Conservation (phyloP, 495 filamentous ascomycete species). For the Aspergillus baeticus region DNA sequence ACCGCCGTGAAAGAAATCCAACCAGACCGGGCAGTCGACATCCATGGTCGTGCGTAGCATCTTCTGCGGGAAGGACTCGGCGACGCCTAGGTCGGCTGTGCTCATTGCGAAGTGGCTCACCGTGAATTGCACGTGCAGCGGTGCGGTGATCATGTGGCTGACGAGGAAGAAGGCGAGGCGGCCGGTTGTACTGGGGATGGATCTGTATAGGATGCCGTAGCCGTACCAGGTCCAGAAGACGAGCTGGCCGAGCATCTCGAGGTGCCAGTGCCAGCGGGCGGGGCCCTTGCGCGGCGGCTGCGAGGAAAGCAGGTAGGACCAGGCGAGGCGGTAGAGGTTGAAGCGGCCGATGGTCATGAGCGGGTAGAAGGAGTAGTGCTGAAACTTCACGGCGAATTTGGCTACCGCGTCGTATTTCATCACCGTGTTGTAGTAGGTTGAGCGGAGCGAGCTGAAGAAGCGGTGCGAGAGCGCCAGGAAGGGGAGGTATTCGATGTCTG, state of each 20-base stretch:
- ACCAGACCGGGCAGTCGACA: conserved; percentile 89
- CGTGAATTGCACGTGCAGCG: conserved; percentile 92
- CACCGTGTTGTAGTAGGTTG: conserved; percentile 83
- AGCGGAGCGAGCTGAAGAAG: conserved; percentile 71
- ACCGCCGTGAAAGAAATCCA: conserved; percentile 94
- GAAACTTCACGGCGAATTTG: conserved; percentile 66
- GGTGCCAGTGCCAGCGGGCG: conserved; percentile 87
- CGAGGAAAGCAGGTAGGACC: conserved; percentile 72
- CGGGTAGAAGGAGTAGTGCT: conserved; percentile 82
- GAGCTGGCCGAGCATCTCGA: conserved; percentile 76
- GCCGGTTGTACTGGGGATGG: conserved; percentile 66
- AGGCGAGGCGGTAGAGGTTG: conserved; percentile 84
- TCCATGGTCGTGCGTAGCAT: conserved; percentile 99
- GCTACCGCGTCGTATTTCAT: conserved; percentile 83
- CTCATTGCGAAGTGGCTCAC: conserved; percentile 97
- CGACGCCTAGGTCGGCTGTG: conserved; percentile 79
- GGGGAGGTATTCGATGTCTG: conserved; percentile 94
- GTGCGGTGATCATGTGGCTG: conserved; percentile 82
- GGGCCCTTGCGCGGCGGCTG: conserved; percentile 72
- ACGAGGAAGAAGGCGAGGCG: conserved; percentile 77
- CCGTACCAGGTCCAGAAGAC: conserved; percentile 97
- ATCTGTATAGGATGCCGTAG: conserved; percentile 76
- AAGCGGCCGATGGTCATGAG: conserved; percentile 81
- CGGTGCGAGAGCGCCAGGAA: conserved; percentile 91
- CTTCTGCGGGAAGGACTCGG: conserved; percentile 91